Base-by-base conservation (phyloP, 352 stramenopile species). In the Globisporangium paddicum region DNA sequence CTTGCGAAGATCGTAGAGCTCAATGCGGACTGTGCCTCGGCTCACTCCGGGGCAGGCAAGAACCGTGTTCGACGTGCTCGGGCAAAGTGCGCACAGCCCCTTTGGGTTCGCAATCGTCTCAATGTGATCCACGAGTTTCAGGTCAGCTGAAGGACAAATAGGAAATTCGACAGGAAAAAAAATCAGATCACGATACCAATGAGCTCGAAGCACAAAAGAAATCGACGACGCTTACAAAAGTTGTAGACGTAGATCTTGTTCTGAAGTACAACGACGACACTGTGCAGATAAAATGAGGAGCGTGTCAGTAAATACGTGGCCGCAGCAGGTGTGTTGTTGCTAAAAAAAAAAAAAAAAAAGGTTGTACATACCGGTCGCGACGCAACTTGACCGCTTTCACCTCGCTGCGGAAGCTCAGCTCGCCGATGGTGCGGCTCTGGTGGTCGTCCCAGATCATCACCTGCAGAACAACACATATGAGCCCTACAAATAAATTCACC, bases 401-500 rank as follows among this genome's bases (percentile, higher is more conserved):
- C 53, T 98, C 89, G 63, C 95, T 98, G 37, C 96, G 93, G 71
- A 99, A 99, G 63, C 80, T 97, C 21, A 99, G 82, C 66, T 99
- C 96, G 26, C 97, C 97, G 64, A 99, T 98, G 66, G 97, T 98
- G 45, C 93, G 86, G 71, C 96, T 98, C 63, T 98, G 86, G 71
- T 99, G 96, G 76, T 99, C 97, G 64, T 99, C 97, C 96, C 97
- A 99, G 61, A 99, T 99, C 82, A 99, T 98, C 18, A 99, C 96
- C 84, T 97, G 40, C 23, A 60, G 8, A 38, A 7, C 6, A 7
- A 26, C 21, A 42, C 11, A 50, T 18, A 46, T 13, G 34, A 51
- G n/a, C 18, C 1, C 25, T 19, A 0, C 37, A 42, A 19, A n/a
- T n/a, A n/a, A n/a, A n/a, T n/a, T n/a, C n/a, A n/a, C n/a, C n/a